phyloP scores from a whole-genome alignment of 164 flowering plant genomes.

The Dillenia turbinata region DNA sequence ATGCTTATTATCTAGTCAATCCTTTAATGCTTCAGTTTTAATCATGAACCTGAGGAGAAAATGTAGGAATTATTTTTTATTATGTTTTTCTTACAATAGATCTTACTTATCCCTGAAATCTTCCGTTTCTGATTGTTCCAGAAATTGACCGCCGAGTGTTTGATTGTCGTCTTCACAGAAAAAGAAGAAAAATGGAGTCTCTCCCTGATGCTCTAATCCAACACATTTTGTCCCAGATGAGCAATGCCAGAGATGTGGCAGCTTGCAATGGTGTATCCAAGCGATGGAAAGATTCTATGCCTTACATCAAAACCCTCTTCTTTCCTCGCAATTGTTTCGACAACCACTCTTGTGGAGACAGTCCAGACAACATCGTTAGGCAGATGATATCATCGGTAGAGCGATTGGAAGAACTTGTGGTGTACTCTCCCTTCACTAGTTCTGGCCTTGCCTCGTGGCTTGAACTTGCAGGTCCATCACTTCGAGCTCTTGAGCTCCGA shows the following conservation, averaged over 20 bases:
- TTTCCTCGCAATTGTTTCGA: constrained; percentile 75
- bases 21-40: too few relatives aligned
- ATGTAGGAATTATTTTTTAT: too few relatives aligned
- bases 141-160: too few relatives aligned
- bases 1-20: too few relatives aligned
- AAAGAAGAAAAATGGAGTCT: constrained; percentile 42
- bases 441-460: constrained; percentile 70
- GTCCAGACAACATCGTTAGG: constrained; percentile 35
- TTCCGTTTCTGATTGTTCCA: too few relatives aligned
- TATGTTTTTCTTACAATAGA: too few relatives aligned
- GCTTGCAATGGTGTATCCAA: constrained; percentile 67
- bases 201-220: constrained; percentile 77
- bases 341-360: constrained; percentile 15
- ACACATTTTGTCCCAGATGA: constrained; percentile 53
- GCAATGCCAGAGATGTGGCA: constrained; percentile 66
- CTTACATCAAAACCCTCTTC: constrained; percentile 47
- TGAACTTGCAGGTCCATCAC: constrained; percentile 22
- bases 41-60: too few relatives aligned
- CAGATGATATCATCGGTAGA: constrained; percentile 41
- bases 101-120: too few relatives aligned
- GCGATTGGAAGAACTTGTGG: constrained; percentile 58
- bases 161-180: too few relatives aligned
- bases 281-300: constrained; percentile 65
- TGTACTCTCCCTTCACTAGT: constrained; percentile 65
- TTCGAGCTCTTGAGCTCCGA: constrained; percentile 71